phyloP scores from a whole-genome alignment of 163 green algal species.

The Scenedesmus sp. region DNA sequence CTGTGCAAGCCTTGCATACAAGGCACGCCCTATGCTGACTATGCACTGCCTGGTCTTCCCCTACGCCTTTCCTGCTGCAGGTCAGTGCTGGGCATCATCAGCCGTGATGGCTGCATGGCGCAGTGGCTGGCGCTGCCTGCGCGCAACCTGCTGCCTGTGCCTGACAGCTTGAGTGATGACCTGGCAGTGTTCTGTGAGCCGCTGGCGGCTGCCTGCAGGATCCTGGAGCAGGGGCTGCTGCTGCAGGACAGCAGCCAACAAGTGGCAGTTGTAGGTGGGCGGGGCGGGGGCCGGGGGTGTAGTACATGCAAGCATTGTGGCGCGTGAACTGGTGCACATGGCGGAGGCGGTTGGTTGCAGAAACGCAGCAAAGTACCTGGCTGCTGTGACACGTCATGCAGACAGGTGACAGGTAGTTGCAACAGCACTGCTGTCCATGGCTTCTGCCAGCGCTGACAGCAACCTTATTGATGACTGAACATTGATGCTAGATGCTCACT shows the following conservation, averaged over 20 bases:
- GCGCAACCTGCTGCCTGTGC: slow-evolving; percentile 73
- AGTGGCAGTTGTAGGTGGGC: slow-evolving; percentile 50
- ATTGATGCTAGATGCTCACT: background rate
- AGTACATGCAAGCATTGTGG: background rate
- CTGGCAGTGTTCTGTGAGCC: slow-evolving; percentile 80
- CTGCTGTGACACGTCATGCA: background rate
- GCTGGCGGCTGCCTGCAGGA: slow-evolving; percentile 77
- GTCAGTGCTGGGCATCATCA: slow-evolving; percentile 83
- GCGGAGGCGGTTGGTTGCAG: too few species aligned
- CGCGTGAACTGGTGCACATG: too few species aligned
- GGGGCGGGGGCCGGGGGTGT: background rate
- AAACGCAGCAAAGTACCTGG: too few species aligned
- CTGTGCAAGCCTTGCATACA: too few species aligned
- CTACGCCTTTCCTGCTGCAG: slow-evolving; percentile 30
- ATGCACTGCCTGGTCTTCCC: background rate
- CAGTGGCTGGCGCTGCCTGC: slow-evolving; percentile 67
- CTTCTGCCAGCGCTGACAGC: too few species aligned
- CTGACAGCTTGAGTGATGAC: slow-evolving; percentile 63
- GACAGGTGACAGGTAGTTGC: background rate
- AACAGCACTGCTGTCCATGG: background rate
- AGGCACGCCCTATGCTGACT: too few species aligned
- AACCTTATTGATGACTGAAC: too few species aligned
- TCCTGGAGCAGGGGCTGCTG: slow-evolving; percentile 75
- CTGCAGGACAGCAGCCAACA: slow-evolving; percentile 31
- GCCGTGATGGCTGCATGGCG: slow-evolving; percentile 68